Base-by-base conservation (phyloP, 2,329 filamentous ascomycete genomes). In the Saccharata proteae region DNA sequence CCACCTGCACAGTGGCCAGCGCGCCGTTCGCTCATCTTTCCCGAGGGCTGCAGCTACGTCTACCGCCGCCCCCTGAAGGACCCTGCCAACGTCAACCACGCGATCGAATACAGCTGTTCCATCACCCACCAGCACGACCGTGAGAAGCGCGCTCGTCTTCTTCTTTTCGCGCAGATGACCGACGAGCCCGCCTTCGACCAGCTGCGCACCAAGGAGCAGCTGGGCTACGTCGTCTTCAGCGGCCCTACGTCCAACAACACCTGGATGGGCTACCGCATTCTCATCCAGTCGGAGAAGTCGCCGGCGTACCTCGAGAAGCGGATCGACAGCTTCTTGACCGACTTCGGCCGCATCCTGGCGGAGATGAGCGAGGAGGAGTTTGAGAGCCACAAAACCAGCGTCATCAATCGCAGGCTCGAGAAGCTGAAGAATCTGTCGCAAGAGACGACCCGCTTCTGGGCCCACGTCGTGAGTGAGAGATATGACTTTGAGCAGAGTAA, bases 131-230 rank as follows among this genome's bases (percentile, higher is more conserved):
- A 52, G 14, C 45, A 72, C 3, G 77, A 93, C 47, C 69, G 76
- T n/a, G 50, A 57, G 5, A 56, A 81, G 9, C 74, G 84, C 12
- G 81, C 86, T 10, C 85, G 81, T 54, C 69, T 82, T 1, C 65
- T 92, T 24, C 67, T 98, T 5, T 69, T 94, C 24, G 80, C 83
- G 16, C 90, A 96, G 56, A 80, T 98, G 60, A 77, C 84, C 0
- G 81, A 93, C 35, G 90, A 98, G 59, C 86, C 86, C 4, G 80
- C 80, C 6, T 98, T 96, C 50, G 84, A 98, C 56, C 85, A 93
- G 54, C 68, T 98, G 6, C 75, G 90, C 29, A 96, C 90, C 25
- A 94, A 96, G 57, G 88, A 98, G 55, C 88, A 98, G 58, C 77
- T 98, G 5, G 90, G 90, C 9, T 98, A 98, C 45, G 82, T 98